These are phyloP conservation scores for Exophiala phaeomuriformis DNA, from an alignment of 2,329 filamentous ascomycete genomes.

Conservation along the genomic window DNA sequence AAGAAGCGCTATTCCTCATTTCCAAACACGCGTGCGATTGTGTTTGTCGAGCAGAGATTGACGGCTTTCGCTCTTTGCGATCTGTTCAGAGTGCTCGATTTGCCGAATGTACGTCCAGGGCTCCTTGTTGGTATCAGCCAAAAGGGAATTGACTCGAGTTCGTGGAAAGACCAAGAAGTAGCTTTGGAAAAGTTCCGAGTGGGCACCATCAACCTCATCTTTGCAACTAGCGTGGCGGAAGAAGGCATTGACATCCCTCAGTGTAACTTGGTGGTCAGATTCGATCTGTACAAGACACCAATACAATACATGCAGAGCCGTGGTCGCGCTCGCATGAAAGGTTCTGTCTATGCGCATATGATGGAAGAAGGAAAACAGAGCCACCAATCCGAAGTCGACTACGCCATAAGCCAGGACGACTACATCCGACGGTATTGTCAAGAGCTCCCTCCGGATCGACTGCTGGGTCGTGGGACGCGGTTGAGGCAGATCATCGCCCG, in stretches of 20 bases:
- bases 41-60: slow-evolving; percentile 75
- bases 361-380: slow-evolving; percentile 60
- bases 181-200: slow-evolving; percentile 59
- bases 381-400: slow-evolving; percentile 56
- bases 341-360: slow-evolving; percentile 81
- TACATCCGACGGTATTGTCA: slow-evolving; percentile 66
- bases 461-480: slow-evolving; percentile 56
- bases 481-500: slow-evolving; percentile 50
- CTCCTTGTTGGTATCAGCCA: slow-evolving; percentile 57
- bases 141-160: slow-evolving; percentile 54
- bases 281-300: slow-evolving; percentile 80
- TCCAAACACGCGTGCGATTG: slow-evolving; percentile 63
- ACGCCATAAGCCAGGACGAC: slow-evolving; percentile 47
- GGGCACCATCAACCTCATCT: slow-evolving; percentile 54
- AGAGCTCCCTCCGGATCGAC: slow-evolving; percentile 64
- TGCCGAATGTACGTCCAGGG: slow-evolving; percentile 53
- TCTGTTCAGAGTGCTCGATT: slow-evolving; percentile 55
- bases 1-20: slow-evolving; percentile 53
- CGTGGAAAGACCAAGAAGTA: slow-evolving; percentile 66
- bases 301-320: slow-evolving; percentile 94
- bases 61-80: slow-evolving; percentile 67
- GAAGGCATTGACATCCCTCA: slow-evolving; percentile 61
- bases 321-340: slow-evolving; percentile 69
- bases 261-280: slow-evolving; percentile 60
- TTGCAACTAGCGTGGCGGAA: slow-evolving; percentile 59